Percentiles rank a stretch among this genome's conserved stretches.
Conservation (phyloP, 371 early-diverging fungal species). For the Circinella minor region DNA sequence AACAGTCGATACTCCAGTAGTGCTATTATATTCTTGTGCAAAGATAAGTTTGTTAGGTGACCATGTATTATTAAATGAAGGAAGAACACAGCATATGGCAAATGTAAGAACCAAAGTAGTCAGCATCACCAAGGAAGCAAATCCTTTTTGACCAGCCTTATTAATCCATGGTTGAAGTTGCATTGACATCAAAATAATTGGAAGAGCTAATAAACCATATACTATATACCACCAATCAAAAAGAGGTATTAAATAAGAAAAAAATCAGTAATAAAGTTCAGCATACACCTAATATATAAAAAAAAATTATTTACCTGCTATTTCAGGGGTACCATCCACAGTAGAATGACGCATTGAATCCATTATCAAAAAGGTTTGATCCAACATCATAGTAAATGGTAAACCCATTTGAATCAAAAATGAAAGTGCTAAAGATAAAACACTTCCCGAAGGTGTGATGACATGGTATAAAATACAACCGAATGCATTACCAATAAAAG, state of each 20-base stretch:
- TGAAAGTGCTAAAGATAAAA: slow-evolving; percentile 34
- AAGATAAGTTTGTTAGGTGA: slow-evolving; percentile 51
- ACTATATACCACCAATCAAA: slow-evolving; percentile 21
- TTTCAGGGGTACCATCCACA: slow-evolving; percentile 63
- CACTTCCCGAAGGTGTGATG: slow-evolving; percentile 30
- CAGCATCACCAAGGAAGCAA: slow-evolving; percentile 10
- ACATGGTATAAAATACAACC: slow-evolving; percentile 34
- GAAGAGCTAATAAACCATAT: slow-evolving; percentile 35
- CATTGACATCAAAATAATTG: slow-evolving; percentile 29
- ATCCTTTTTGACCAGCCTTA: slow-evolving; percentile 30
- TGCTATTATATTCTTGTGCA: slow-evolving; percentile 39
- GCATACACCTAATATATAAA: slow-evolving; percentile 15
- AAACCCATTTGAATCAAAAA: slow-evolving; percentile 43
- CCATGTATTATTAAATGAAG: slow-evolving; percentile 39
- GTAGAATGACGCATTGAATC: slow-evolving; percentile 60
- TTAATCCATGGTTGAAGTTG: slow-evolving; percentile 47
- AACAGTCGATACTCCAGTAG: slow-evolving; percentile 29
- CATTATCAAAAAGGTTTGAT: slow-evolving; percentile 50
- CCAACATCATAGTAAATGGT: slow-evolving; percentile 50
- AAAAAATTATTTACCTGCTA: slow-evolving; percentile 43
- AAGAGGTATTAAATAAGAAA: no score
- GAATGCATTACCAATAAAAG: slow-evolving; percentile 39
- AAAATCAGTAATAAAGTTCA: no score
- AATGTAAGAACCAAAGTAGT: slow-evolving; percentile 31
- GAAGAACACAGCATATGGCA: slow-evolving; percentile 35